Percentiles rank a stretch among this genome's conserved stretches.
Evolutionary conservation across 805 yeast species (phyloP).

Genomic region (Cyberlindnera saturnus): DNA sequence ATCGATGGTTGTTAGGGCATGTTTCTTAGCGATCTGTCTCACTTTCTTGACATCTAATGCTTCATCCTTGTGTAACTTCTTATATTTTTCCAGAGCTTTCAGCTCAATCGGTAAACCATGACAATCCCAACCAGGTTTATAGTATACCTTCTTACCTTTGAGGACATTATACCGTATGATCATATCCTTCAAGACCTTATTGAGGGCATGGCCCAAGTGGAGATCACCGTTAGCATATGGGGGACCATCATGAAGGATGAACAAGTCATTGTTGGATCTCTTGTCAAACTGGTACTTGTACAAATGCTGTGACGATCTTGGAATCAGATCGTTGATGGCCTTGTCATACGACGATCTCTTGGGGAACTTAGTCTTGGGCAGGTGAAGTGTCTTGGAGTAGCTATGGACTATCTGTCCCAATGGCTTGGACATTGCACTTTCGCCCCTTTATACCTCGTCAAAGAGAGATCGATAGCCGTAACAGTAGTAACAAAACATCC

Average conservation of each 20-base stretch:
- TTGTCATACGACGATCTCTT: slow-evolving; percentile 45
- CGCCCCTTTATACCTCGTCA: not conserved
- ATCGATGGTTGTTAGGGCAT: slow-evolving; percentile 63
- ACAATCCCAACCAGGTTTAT: slow-evolving; percentile 97
- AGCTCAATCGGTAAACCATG: slow-evolving; percentile 96
- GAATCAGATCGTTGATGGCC: slow-evolving; percentile 37
- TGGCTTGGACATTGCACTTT: not conserved
- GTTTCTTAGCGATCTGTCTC: slow-evolving; percentile 57
- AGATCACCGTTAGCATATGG: slow-evolving; percentile 96
- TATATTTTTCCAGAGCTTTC: slow-evolving; percentile 58
- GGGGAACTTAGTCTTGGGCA: slow-evolving; percentile 70
- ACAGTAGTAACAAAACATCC: not conserved
- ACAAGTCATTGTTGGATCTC: slow-evolving; percentile 35
- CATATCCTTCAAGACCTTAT: slow-evolving; percentile 84
- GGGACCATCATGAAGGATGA: slow-evolving; percentile 91
- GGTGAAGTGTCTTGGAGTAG: slow-evolving; percentile 24
- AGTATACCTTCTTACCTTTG: slow-evolving; percentile 56
- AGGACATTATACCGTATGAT: slow-evolving; percentile 66
- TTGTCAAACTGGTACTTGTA: slow-evolving; percentile 55
- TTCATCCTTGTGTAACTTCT: slow-evolving; percentile 28
- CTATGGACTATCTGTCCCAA: slow-evolving; percentile 16
- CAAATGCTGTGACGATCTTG: slow-evolving; percentile 50
- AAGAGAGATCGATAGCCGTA: not conserved
- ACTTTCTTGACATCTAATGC: slow-evolving; percentile 44
- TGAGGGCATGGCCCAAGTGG: slow-evolving; percentile 89